phyloP scores from a whole-genome alignment of 805 yeast species.

The Priceomyces fermenticarens region DNA sequence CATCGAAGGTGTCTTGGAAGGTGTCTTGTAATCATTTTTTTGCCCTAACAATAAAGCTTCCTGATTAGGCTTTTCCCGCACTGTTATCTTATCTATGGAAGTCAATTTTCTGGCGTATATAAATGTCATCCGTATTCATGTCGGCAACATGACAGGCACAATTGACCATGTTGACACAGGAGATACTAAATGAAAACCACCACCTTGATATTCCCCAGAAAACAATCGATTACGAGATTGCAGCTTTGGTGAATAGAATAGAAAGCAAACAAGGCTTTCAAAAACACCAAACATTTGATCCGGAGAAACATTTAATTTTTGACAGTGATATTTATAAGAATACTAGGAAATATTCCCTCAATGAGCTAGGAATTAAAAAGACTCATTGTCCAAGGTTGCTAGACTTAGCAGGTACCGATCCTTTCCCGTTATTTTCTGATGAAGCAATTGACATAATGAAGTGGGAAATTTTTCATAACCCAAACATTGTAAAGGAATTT shows the following conservation, averaged over 20 bases:
- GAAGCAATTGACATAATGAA: constrained; percentile 26
- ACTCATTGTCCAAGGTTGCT: constrained; percentile 29
- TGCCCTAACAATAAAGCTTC: too few species aligned
- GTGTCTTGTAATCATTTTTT: too few species aligned
- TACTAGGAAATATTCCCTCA: constrained; percentile 33
- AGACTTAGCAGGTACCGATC: constrained; percentile 29
- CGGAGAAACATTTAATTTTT: constrained; percentile 7
- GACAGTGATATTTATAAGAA: constrained; percentile 15
- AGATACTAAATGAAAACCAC: not conserved
- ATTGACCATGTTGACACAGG: not conserved
- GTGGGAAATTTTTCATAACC: constrained; percentile 19
- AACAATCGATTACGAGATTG: not conserved
- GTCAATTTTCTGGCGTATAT: too few species aligned
- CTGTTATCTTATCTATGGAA: too few species aligned
- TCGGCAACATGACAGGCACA: too few species aligned
- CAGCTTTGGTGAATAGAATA: not conserved
- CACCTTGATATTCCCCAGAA: not conserved
- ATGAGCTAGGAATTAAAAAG: constrained; percentile 29
- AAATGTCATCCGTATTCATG: too few species aligned
- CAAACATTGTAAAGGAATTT: constrained; percentile 13
- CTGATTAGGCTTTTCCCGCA: too few species aligned
- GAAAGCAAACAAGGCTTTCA: constrained; percentile 9
- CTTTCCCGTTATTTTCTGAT: constrained; percentile 24
- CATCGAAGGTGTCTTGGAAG: too few species aligned
- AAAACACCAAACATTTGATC: constrained; percentile 8